These are phyloP conservation scores for Mycena sp. DNA, from an alignment of 1,284 basidiomycete species.

Conservation along the genomic window DNA sequence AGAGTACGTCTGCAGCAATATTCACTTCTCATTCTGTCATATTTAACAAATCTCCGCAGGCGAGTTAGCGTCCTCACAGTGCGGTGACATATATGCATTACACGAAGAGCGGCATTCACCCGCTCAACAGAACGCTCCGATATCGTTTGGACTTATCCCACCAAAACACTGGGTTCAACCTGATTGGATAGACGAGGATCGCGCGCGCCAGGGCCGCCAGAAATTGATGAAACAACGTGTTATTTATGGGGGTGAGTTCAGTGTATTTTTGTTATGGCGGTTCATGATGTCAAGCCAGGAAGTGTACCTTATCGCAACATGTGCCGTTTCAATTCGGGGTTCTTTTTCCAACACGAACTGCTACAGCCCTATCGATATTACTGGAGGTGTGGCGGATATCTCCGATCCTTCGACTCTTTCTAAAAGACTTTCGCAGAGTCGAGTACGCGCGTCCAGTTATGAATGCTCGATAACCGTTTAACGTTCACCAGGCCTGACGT, in stretches of 20 bases:
- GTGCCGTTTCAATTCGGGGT: slow-evolving; percentile 96
- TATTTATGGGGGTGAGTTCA: slow-evolving; percentile 87
- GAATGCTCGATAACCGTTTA: no score
- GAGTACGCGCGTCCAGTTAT: slow-evolving; percentile 40
- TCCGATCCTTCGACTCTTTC: no score
- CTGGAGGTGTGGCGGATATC: slow-evolving; percentile 75
- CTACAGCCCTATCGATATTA: slow-evolving; percentile 90
- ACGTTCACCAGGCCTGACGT: no score
- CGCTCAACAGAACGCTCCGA: no score
- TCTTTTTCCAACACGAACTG: slow-evolving; percentile 87
- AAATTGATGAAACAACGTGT: slow-evolving; percentile 83
- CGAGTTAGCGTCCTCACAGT: slow-evolving; percentile 13
- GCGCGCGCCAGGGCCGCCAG: slow-evolving; percentile 75
- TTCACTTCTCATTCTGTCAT: background rate
- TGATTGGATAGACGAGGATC: slow-evolving; percentile 81
- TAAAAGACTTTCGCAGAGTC: background rate
- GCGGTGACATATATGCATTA: no score
- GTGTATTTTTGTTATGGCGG: background rate
- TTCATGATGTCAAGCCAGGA: slow-evolving; percentile 46
- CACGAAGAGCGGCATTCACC: no score
- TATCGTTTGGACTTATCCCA: slow-evolving; percentile 91
- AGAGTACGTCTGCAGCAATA: slow-evolving; percentile 48
- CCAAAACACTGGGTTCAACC: slow-evolving; percentile 89
- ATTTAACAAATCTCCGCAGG: background rate
- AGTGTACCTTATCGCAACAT: slow-evolving; percentile 87